phyloP scores from a whole-genome alignment of 345 rosid genomes.

The Cardamine chenopodiifolia region DNA sequence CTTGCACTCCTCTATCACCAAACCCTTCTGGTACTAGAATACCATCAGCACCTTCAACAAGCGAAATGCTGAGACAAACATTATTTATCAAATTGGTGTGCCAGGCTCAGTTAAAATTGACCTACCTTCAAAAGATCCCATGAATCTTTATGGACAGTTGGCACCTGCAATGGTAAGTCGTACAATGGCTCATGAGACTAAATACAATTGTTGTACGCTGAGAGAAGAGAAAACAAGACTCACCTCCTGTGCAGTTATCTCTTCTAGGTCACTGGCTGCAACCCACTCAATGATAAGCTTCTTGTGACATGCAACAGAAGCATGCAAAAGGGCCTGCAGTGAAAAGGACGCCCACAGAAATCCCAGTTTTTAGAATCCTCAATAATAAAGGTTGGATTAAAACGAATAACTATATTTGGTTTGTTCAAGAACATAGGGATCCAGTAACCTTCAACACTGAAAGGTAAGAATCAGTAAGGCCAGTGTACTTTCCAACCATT shows the following conservation, averaged over 20 bases:
- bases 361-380: conserved; percentile 17
- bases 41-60: conserved; percentile 68
- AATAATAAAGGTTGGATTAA: neutral
- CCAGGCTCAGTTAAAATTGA: neutral
- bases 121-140: conserved; percentile 72
- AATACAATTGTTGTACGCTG: conserved; percentile 1
- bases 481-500: conserved; percentile 82
- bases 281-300: conserved; percentile 77
- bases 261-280: conserved; percentile 84
- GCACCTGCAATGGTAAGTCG: conserved; percentile 49
- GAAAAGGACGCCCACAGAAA: conserved; percentile 20
- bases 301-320: conserved; percentile 73
- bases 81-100: neutral
- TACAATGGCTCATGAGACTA: conserved; percentile 20
- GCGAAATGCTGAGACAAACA: conserved; percentile 9
- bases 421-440: conserved; percentile 12
- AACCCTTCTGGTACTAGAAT: conserved; percentile 87
- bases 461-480: conserved; percentile 75
- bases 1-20: conserved; percentile 89
- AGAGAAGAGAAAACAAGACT: conserved; percentile 27
- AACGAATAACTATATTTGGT: neutral
- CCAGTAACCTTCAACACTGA: conserved; percentile 71
- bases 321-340: conserved; percentile 79
- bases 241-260: conserved; percentile 57
- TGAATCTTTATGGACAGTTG: conserved; percentile 61